Evolutionary conservation across 257 asterid genomes (phyloP).

Genomic region (Oldenlandia corymbosa): DNA sequence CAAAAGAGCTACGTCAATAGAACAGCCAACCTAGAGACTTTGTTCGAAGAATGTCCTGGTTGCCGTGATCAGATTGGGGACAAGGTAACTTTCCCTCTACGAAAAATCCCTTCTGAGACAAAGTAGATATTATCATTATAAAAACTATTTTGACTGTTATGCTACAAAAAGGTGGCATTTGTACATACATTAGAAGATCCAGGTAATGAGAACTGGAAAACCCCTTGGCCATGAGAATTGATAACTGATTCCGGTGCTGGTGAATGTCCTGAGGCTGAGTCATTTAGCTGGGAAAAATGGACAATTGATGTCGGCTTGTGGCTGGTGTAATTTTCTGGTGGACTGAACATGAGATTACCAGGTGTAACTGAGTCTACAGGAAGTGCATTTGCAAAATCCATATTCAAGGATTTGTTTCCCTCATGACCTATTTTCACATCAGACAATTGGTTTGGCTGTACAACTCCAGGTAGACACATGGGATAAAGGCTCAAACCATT

Average conservation of each 20-base stretch:
- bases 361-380: slow-evolving; percentile 24
- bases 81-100: slow-evolving; percentile 25
- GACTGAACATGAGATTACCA: slow-evolving; percentile 19
- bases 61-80: slow-evolving; percentile 19
- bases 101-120: slow-evolving; percentile 25
- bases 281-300: slow-evolving; percentile 26
- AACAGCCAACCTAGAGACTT: slow-evolving; percentile 37
- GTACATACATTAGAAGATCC: slow-evolving; percentile 32
- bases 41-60: slow-evolving; percentile 15
- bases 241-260: slow-evolving; percentile 26
- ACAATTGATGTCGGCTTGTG: slow-evolving; percentile 20
- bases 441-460: slow-evolving; percentile 27
- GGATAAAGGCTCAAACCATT: slow-evolving; percentile 65
- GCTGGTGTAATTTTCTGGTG: slow-evolving; percentile 13
- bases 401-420: slow-evolving; percentile 24
- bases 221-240: slow-evolving; percentile 26
- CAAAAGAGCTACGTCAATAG: too few relatives aligned
- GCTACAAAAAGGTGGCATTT: too few relatives aligned
- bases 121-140: slow-evolving; percentile 3
- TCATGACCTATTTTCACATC: slow-evolving; percentile 31
- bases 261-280: slow-evolving; percentile 23
- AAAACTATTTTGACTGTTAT: background rate
- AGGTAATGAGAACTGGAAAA: slow-evolving; percentile 28
- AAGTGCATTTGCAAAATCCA: slow-evolving; percentile 22
- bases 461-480: slow-evolving; percentile 41